Evolutionary conservation across 2,329 filamentous ascomycete genomes (phyloP), one percentile per base, ranked within the genome.

Genomic region (Knoxdaviesia proteae): DNA sequence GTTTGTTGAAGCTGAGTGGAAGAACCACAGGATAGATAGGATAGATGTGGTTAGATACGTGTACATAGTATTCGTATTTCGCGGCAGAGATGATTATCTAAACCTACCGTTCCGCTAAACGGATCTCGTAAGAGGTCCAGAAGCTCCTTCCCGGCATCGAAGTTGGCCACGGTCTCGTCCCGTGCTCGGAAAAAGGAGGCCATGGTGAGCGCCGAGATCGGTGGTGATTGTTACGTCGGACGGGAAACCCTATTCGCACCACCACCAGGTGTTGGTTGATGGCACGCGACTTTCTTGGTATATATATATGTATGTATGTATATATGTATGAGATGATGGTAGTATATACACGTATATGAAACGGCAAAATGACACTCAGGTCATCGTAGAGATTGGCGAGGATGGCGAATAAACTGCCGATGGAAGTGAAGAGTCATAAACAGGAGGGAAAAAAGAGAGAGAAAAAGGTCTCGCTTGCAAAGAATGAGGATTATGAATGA

Each of bases 101-200:
- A 34, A 43, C 55, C 52, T 58, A 69, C 67, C 53, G 60, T 56
- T 43, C 59, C 57, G 41, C 59, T 59, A 49, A 71, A 73, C 7
- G 69, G 69, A 46, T 70, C 58, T 45, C 64, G 55, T 8, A 74
- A 54, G 39, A 73, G 54, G 3, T 65, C 53, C 34, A 71, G 56
- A 43, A 71, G 55, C 53, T 69, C 57, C 39, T 63, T 47, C 32
- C 57, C 63, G 1, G 59, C 49, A 44, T 61, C 58, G 20, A 45
- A 31, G 20, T 43, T 43, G 36, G 49, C 46, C 6, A 30, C 40
- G 34, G 7, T 41, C 11, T 47, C 48, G 30, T 49, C 39, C 41
- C 49, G 47, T 7, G 45, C 7, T 34, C 42, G 7, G 29, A 56
- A 38, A 1, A 36, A 6, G 35, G 11, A 38, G 36, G 30, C 6